A percentile compares a stretch with the other conserved stretches of the same genome.
These are phyloP conservation scores for Ogataea glucozyma DNA, from an alignment of 805 yeast genomes.

Conservation along the genomic window DNA sequence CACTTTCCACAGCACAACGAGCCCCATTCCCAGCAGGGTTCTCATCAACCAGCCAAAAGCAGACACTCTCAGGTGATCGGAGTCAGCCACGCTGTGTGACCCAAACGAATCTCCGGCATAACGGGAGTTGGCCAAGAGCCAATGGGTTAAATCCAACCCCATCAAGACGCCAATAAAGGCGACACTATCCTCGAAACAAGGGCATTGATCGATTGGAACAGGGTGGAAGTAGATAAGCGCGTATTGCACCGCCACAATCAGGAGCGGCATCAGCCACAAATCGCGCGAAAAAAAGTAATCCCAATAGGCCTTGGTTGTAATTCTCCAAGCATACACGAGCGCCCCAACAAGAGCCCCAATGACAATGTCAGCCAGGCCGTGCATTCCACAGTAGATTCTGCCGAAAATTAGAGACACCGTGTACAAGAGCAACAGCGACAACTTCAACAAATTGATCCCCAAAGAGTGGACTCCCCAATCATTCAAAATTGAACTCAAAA, in stretches of 20 bases:
- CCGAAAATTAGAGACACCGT: slow-evolving; percentile 71
- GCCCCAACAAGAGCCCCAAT: slow-evolving; percentile 69
- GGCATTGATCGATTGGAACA: slow-evolving; percentile 88
- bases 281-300: slow-evolving; percentile 44
- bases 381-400: slow-evolving; percentile 95
- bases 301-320: slow-evolving; percentile 40
- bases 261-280: slow-evolving; percentile 35
- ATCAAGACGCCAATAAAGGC: slow-evolving; percentile 87
- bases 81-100: slow-evolving; percentile 40
- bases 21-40: slow-evolving; percentile 57
- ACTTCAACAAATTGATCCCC: slow-evolving; percentile 7
- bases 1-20: slow-evolving; percentile 73
- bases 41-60: slow-evolving; percentile 44
- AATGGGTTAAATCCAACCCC: slow-evolving; percentile 70
- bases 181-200: slow-evolving; percentile 93
- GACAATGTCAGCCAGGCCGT: slow-evolving; percentile 78
- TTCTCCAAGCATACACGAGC: slow-evolving; percentile 49
- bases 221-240: slow-evolving; percentile 67
- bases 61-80: slow-evolving; percentile 44
- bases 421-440: slow-evolving; percentile 43
- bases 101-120: slow-evolving; percentile 14
- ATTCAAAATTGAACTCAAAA: slow-evolving; percentile 28
- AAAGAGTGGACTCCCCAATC: slow-evolving; percentile 18
- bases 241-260: slow-evolving; percentile 45
- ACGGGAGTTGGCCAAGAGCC: slow-evolving; percentile 39